Evolutionary conservation across 1,284 basidiomycete species (phyloP), one percentile per base, ranked within the genome.

Genomic region (Cryptococcus sp.): DNA sequence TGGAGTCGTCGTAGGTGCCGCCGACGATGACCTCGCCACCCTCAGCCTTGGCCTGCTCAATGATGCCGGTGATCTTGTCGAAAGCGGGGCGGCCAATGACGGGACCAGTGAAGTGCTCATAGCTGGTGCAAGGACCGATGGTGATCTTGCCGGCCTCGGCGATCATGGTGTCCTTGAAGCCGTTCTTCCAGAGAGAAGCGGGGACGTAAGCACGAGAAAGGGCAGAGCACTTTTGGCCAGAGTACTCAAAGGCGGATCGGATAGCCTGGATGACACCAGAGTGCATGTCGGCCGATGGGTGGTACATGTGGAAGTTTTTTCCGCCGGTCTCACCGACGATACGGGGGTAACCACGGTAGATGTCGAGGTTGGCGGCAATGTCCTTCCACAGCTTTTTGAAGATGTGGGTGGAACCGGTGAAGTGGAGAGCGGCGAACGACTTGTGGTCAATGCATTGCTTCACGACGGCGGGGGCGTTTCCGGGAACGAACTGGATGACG

Each of bases 191-290:
- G 51, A 91, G 76, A 3, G 90, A 91, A 47, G 85, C 81, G 45
- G 96, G 87, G 16, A 99, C 91, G 79, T 99, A 99, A 43, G 91
- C 77, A 51, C 95, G 85, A 5, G 93, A 94, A 30, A 96, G 84
- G 0, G 96, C 95, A 38, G 92, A 95, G 79, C 95, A 99, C 81
- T 99, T 99, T 77, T 99, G 96, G 49, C 92, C 94, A 81, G 94
- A 93, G 80, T 98, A 99, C 80, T 99, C 95, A 78, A 97, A 99
- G 0, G 88, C 94, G 22, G 84, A 91, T 58, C 95, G 85, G 67
- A 99, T 85, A 55, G 85, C 87, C 82, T 99, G 95, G 52, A 90
- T 74, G 52, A 92, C 95, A 38, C 94, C 91, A 63, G 93, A 91
- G 75, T 84, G 84, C 58, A 95, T 81, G 70, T 96, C 90, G 52